Base-by-base conservation (phyloP, 2,329 filamentous ascomycete genomes). In the Exserohilum rostratum region DNA sequence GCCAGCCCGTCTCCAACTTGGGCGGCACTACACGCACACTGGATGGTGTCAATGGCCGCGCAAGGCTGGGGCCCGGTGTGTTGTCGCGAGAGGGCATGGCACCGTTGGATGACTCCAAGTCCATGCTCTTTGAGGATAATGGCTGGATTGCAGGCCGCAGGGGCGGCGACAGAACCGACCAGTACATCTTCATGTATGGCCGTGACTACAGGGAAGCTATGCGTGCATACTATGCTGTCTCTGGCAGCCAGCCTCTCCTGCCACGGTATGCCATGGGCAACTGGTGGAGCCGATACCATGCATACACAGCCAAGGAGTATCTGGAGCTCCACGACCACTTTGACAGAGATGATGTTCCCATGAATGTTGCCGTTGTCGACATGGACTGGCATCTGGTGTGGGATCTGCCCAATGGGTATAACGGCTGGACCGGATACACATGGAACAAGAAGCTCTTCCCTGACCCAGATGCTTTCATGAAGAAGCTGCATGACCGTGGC, bases 281-380 rank as follows among this genome's bases (percentile, higher is more conserved):
- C 59, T 88, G 86, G 85, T 88, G 85, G 85, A 85, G 81, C 42
- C 77, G 86, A 6, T 88, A 87, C 67, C 81, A 87, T 62, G 79
- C 78, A 2, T 88, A 87, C 64, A 76, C 74, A 0, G 77, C 79
- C 25, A 74, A 81, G 2, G 82, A 85, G 59, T 88, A 87, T 62
- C 56, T 87, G 2, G 70, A 73, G 12, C 75, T 88, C 13, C 83
- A 88, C 77, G 82, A 85, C 50, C 76, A 78, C 45, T 87, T 88
- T 58, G 66, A 74, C 4, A 69, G 72, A 7, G 71, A 82, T 20
- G 69, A 77, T 0, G 79, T 88, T 6, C 86, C 86, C 0, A 72
- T 88, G 33, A 83, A 79, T 5, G 83, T 87, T 5, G 84, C 80
- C 2, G 84, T 87, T 0, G 70, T 88, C 3, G 86, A 88, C 63